Conservation (phyloP, 1,139 yeast species). For the Scheffersomyces segobiensis region DNA sequence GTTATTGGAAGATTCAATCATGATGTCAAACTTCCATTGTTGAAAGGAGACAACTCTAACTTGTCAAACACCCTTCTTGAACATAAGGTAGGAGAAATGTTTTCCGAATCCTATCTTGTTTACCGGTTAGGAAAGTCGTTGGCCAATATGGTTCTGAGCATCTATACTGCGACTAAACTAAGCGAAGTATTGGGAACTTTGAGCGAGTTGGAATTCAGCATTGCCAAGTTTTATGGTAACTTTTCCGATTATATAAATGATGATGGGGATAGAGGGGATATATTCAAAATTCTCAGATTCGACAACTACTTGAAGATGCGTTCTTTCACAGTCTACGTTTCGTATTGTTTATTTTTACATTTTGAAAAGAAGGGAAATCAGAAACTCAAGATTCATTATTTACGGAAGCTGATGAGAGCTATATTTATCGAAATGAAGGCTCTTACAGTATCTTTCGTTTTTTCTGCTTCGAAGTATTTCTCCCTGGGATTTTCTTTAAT, state of each 20-base stretch:
- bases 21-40: conserved; percentile 20
- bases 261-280: neutral
- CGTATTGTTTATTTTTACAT: conserved; percentile 20
- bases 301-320: conserved; percentile 7
- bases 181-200: conserved; percentile 6
- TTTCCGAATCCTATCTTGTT: conserved; percentile 7
- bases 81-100: conserved; percentile 11
- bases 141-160: conserved; percentile 6
- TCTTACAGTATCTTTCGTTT: conserved; percentile 3
- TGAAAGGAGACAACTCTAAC: conserved; percentile 14
- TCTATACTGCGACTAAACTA: conserved; percentile 7
- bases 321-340: conserved; percentile 15
- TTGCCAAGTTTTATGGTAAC: conserved; percentile 5
- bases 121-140: neutral
- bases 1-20: conserved; percentile 16
- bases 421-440: conserved; percentile 16
- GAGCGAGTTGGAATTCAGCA: conserved; percentile 6
- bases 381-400: conserved; percentile 20
- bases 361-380: conserved; percentile 18
- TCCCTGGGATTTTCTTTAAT: conserved; percentile 9
- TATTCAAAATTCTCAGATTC: neutral
- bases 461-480: conserved; percentile 6
- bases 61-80: conserved; percentile 16
- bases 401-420: conserved; percentile 16
- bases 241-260: neutral